A percentile compares a stretch with the other conserved stretches of the same genome.
Evolutionary conservation across 768 basidiomycete genomes (phyloP).

Genomic region (Rhodotorula sphaerocarpa): DNA sequence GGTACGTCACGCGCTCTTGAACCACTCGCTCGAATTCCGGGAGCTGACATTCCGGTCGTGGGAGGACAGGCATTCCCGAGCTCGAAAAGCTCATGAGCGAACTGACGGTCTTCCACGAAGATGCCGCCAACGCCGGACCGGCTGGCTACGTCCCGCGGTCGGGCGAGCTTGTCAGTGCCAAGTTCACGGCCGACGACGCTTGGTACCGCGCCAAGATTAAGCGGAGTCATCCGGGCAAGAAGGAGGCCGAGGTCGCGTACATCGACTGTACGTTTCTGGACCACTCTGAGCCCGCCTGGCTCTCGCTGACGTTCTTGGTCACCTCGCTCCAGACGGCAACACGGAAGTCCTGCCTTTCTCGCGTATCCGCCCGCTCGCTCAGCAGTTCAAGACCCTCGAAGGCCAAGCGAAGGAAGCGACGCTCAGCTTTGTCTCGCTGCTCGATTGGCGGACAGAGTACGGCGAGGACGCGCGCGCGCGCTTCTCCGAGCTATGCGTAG

Average conservation of each 20-base stretch:
- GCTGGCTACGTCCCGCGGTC: conserved; percentile 68
- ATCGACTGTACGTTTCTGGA: conserved; percentile 48
- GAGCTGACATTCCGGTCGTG: not conserved
- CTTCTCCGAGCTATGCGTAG: conserved; percentile 76
- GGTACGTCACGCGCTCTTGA: conserved; percentile 49
- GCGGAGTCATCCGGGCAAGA: conserved; percentile 74
- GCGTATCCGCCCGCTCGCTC: conserved; percentile 72
- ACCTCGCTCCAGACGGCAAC: conserved; percentile 66
- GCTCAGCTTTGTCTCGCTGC: conserved; percentile 65
- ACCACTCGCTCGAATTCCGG: not conserved
- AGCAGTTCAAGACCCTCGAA: conserved; percentile 77
- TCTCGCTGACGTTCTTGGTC: conserved; percentile 39
- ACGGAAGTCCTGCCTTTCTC: conserved; percentile 76
- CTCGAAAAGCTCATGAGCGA: conserved; percentile 91
- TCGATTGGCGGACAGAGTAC: conserved; percentile 70
- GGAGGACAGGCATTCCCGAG: conserved; percentile 65
- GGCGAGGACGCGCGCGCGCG: conserved; percentile 72
- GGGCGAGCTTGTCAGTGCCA: conserved; percentile 87
- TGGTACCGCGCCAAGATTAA: conserved; percentile 96
- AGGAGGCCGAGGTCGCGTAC: conserved; percentile 88
- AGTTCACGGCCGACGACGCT: conserved; percentile 71
- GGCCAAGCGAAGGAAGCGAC: conserved; percentile 90
- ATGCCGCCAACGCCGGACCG: conserved; percentile 51
- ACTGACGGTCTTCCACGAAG: conserved; percentile 76
- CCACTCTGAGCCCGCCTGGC: not conserved